Conservation (phyloP, 768 basidiomycete genomes). For the Calocera cornea region DNA sequence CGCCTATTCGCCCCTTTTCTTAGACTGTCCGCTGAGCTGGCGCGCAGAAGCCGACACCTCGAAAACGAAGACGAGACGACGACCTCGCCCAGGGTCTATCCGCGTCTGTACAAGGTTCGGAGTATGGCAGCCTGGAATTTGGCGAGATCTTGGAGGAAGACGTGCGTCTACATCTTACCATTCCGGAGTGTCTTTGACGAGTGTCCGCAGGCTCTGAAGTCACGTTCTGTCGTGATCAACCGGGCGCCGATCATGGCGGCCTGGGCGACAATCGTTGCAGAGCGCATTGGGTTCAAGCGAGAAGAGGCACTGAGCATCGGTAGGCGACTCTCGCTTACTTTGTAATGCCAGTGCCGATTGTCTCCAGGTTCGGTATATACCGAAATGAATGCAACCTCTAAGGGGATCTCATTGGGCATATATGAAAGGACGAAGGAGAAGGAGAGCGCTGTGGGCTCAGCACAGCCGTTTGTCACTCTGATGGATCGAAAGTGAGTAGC, state of each 20-base stretch:
- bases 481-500: slow-evolving; percentile 55
- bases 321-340: slow-evolving; percentile 21
- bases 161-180: slow-evolving; percentile 26
- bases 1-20: neutral
- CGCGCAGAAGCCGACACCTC: neutral
- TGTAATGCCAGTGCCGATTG: neutral
- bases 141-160: slow-evolving; percentile 59
- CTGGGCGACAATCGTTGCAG: slow-evolving; percentile 80
- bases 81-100: slow-evolving; percentile 50
- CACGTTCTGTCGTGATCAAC: slow-evolving; percentile 59
- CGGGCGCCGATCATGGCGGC: slow-evolving; percentile 91
- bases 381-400: slow-evolving; percentile 78
- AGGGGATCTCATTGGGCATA: slow-evolving; percentile 73
- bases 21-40: neutral
- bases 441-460: slow-evolving; percentile 45
- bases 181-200: neutral
- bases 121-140: slow-evolving; percentile 50
- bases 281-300: slow-evolving; percentile 69
- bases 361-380: slow-evolving; percentile 75
- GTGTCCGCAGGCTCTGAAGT: slow-evolving; percentile 37
- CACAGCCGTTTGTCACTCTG: slow-evolving; percentile 75
- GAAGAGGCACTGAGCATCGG: slow-evolving; percentile 90
- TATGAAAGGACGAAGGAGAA: slow-evolving; percentile 43
- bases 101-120: slow-evolving; percentile 33
- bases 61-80: slow-evolving; percentile 34